Evolutionary conservation across 305 asterid genomes (phyloP), one percentile per base, ranked within the genome.

Genomic region (Solanum hybrid): DNA sequence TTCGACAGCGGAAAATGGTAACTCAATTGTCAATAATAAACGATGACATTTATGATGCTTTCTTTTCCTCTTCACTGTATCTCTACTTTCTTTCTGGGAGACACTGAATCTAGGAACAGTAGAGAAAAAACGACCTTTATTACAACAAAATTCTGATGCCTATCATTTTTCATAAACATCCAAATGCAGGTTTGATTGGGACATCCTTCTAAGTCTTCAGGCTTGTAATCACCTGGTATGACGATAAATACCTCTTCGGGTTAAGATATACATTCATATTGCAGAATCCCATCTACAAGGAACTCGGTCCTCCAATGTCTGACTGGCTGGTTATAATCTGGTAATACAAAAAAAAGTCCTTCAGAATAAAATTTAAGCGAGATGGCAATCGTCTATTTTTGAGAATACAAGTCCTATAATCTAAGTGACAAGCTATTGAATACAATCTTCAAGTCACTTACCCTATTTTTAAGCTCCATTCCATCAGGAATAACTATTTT

Each of bases 401-500:
- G 6, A 37, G n/a, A 70, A 36, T 37, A 87, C 34, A 79, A 22
- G 20, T 20, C 20, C 37, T 3, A 12, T 13, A 15, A 87, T 24
- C 27, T 0, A 73, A 38, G 37, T 57, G 45, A 79, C 27, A 45
- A 36, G 24, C 72, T 5, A 38, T 4, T 34, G 31, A 75, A n/a
- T 75, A 41, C 27, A 65, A 37, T 87, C 88, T 88, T 88, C 39
- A 37, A 51, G 51, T 86, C 61, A 45, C 93, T 87, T 92, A 96
- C 99, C 95, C 84, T 93, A 92, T 96, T 93, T 92, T 93, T 95
- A 84, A 97, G 93, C 85, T 94, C 96, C 37, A 95, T 79, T 45
- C 95, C 96, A 86, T 95, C 97, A 9, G 98, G 98, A 51, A 97
- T 89, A 84, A 89, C 94, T 86, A 97, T 94, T 91, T 90, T 96